Base-by-base conservation (phyloP, 768 basidiomycete genomes). In the Paxillus ammoniavirescens region DNA sequence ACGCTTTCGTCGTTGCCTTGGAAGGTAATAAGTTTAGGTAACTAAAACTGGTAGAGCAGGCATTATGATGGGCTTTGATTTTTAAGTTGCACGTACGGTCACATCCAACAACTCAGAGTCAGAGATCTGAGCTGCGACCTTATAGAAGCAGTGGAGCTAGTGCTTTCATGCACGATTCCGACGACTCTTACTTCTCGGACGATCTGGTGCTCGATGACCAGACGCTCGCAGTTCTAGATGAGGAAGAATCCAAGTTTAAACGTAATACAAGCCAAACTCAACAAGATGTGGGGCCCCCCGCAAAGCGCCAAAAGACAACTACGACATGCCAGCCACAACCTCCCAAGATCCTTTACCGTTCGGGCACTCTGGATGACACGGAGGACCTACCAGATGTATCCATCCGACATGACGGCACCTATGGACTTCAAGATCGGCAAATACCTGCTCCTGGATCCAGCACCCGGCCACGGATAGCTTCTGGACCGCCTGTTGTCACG, bases 181-280 rank as follows among this genome's bases (percentile, higher is more conserved):
- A 89, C 68, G 88, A 88, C 67, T 79, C 84, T 63, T 84, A 84
- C 65, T 76, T 78, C 66, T 73, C 76, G 59, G 86, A 86, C 65
- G 84, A 84, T 50, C 73, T 87, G 56, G 74, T 81, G 41, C 69
- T 89, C 40, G 86, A 89, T 62, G 84, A 81, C 48, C 73, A 79
- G 55, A 76, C 82, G 0, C 67, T 88, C 47, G 85, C 86, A 9
- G 70, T 77, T 28, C 75, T 89, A 17, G 86, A 88, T 58, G 73
- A 77, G 50, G 78, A 78, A 51, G 88, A 89, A 61, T 67, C 62
- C 50, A 72, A 70, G 47, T 73, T 65, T 53, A 67, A 42, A 49
- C 61, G 62, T 42, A 54, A 30, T 53, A 54, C 54, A 56, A 63
- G 53, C 40, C 62, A 75, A 62, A 70, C 59, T 31, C 56, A 57